A percentile compares a stretch with the other conserved stretches of the same genome.
These are phyloP conservation scores for Malus orientalis DNA, from an alignment of 306 rosid species.

Conservation along the genomic window DNA sequence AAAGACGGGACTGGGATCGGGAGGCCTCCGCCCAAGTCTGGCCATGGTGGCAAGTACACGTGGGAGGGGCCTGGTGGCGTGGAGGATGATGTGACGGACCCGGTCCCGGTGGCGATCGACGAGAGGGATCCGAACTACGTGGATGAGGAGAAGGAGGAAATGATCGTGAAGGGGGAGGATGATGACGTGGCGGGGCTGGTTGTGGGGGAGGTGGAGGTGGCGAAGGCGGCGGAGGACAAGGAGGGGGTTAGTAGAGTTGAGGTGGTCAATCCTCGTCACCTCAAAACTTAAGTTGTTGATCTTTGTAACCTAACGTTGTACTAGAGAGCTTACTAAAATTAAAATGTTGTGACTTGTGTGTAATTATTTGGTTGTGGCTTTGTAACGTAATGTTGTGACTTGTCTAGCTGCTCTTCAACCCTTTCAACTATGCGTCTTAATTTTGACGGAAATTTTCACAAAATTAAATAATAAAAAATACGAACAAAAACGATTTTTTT, in stretches of 20 bases:
- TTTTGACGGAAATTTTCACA: no score
- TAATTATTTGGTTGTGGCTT: no score
- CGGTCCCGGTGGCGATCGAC: conserved; percentile 61
- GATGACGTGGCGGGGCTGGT: conserved; percentile 28
- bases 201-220: conserved; percentile 54
- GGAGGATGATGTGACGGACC: conserved; percentile 28
- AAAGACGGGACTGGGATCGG: conserved; percentile 38
- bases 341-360: neutral
- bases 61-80: conserved; percentile 70
- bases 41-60: conserved; percentile 78
- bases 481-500: no score
- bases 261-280: conserved; percentile 53
- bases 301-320: neutral
- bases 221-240: conserved; percentile 30
- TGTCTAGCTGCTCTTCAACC: no score
- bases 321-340: neutral
- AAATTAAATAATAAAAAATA: no score
- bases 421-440: no score
- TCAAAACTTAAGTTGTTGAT: neutral
- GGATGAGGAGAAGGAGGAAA: conserved; percentile 47
- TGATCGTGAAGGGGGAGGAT: conserved; percentile 17
- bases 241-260: conserved; percentile 60
- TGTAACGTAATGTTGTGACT: no score
- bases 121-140: conserved; percentile 72
- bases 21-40: conserved; percentile 50